These are phyloP conservation scores for Carex kokanica DNA, from an alignment of 176 grass and related monocot genomes.

Conservation along the genomic window DNA sequence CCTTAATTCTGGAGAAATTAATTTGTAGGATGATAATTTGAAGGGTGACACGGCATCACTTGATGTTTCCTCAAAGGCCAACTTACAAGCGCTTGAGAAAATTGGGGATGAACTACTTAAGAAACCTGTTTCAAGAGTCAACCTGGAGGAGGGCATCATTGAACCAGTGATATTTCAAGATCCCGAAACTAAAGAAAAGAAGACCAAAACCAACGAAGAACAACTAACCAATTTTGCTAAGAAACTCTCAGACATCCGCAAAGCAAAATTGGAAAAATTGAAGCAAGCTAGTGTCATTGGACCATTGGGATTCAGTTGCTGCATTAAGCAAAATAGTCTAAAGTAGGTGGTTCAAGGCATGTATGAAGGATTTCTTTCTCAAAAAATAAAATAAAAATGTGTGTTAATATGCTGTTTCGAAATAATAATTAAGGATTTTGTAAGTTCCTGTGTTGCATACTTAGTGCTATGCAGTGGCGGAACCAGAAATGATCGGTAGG, in stretches of 20 bases:
- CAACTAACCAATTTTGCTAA: slow-evolving; percentile 37
- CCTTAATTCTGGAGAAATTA: not conserved
- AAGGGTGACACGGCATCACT: slow-evolving; percentile 32
- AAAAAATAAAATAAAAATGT: no score
- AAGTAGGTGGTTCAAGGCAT: not conserved
- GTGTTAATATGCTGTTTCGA: no score
- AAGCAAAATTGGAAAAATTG: not conserved
- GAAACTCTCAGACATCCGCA: slow-evolving; percentile 34
- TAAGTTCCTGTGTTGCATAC: no score
- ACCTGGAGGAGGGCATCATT: slow-evolving; percentile 42
- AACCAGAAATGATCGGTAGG: no score
- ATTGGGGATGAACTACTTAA: slow-evolving; percentile 38
- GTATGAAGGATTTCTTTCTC: not conserved
- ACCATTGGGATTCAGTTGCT: not conserved
- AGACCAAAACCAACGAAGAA: slow-evolving; percentile 37
- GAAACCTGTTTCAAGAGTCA: slow-evolving; percentile 50
- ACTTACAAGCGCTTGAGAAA: slow-evolving; percentile 41
- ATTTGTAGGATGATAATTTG: slow-evolving; percentile 48
- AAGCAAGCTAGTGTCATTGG: no score
- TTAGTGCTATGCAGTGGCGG: no score
- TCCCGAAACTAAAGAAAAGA: not conserved
- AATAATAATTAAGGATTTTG: not conserved
- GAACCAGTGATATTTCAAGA: not conserved
- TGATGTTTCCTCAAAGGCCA: slow-evolving; percentile 48
- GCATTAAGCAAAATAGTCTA: not conserved